Conservation (phyloP, 441 rosid genomes). For the Syzygium malaccense region DNA sequence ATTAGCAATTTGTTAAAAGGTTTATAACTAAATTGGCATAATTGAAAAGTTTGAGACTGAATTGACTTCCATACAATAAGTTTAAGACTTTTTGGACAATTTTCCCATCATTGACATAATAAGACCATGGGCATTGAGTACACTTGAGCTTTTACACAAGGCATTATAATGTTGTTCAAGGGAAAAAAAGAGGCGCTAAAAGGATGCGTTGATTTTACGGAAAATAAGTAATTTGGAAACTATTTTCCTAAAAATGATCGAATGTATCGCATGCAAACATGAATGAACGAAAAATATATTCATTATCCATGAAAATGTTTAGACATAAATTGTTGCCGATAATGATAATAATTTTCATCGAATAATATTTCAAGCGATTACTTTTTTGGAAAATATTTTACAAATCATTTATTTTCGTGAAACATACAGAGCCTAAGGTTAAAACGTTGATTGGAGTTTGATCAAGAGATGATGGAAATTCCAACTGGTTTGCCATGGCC, state of each 20-base stretch:
- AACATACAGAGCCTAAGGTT: fast-evolving
- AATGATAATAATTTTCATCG: too few relatives aligned
- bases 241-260: too few relatives aligned
- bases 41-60: fast-evolving
- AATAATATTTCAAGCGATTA: background rate
- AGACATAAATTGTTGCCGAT: too few relatives aligned
- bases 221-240: too few relatives aligned
- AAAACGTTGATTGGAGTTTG: background rate
- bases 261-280: too few relatives aligned
- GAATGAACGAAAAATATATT: too few relatives aligned
- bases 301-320: too few relatives aligned
- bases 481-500: background rate
- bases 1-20: fast-evolving
- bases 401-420: background rate
- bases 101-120: fast-evolving
- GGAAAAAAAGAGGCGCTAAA: too few relatives aligned
- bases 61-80: fast-evolving
- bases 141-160: background rate
- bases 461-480: background rate
- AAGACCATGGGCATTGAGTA: fast-evolving
- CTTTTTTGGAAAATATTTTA: background rate
- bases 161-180: background rate
- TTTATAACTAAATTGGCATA: fast-evolving
- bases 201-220: too few relatives aligned
- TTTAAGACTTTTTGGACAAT: fast-evolving